Base-by-base conservation (phyloP, 768 basidiomycete genomes). In the Pseudohyphozyma bogoriensis region DNA sequence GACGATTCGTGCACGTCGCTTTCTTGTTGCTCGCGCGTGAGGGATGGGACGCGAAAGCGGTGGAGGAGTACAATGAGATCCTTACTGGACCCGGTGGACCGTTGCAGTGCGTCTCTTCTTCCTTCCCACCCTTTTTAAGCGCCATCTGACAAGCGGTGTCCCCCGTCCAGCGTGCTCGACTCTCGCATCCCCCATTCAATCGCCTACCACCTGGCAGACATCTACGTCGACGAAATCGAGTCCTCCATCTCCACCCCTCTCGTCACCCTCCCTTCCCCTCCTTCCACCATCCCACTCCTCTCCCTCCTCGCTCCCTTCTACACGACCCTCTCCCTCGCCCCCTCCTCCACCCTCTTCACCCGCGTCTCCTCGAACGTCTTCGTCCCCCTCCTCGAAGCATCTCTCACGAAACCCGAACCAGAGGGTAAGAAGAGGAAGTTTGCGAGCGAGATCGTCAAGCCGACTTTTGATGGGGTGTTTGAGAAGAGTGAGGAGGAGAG, bases 151-250 rank as follows among this genome's bases (percentile, higher is more conserved):
- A 63, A 50, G 68, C 56, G 65, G 22, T 1, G 33, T 35, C 47
- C 13, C 44, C 59, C 24, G 12, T 44, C 16, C 33, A 57, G 71
- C 90, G 88, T 70, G 79, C 76, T 79, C 55, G 85, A 95, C 68
- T 76, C 76, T 22, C 82, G 83, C 49, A 83, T 90, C 2, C 89
- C 93, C 2, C 74, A 78, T 4, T 83, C 90, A 61, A 77, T 99
- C 24, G 78, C 83, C 28, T 91, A 85, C 70, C 93, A 99, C 72
- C 74, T 97, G 24, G 79, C 85, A 18, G 93, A 99, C 71, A 82
- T 96, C 50, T 95, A 88, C 72, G 72, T 92, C 18, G 85, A 88
- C 65, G 93, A 97, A 71, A 80, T 99, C 37, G 82, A 95, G 70
- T 89, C 74, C 55, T 71, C 72, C 13, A 51, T 72, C 46, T n/a